These are phyloP conservation scores for Fraxinus angustifolia DNA, from an alignment of 305 asterid genomes.

Conservation along the genomic window DNA sequence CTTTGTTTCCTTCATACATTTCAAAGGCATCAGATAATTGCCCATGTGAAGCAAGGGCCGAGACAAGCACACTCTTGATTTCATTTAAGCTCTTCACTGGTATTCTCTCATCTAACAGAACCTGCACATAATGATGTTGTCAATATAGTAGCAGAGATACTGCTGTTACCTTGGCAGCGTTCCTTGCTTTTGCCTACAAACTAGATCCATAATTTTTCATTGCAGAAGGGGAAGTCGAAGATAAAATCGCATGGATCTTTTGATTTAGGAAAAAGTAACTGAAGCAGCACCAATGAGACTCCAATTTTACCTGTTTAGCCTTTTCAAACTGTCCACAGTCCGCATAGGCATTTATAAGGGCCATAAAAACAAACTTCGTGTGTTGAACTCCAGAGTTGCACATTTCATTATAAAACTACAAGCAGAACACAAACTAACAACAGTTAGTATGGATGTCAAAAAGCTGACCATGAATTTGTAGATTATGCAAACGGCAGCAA, in stretches of 20 bases:
- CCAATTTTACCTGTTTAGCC: conserved; percentile 66
- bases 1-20: conserved; percentile 64
- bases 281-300: conserved; percentile 18
- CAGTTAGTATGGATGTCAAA: conserved; percentile 23
- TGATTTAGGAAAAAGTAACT: conserved; percentile 10
- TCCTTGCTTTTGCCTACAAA: background rate
- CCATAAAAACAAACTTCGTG: conserved; percentile 67
- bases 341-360: conserved; percentile 85
- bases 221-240: background rate
- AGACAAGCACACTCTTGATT: conserved; percentile 63
- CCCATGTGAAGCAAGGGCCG: conserved; percentile 88
- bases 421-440: conserved; percentile 30
- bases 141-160: conserved; percentile 18
- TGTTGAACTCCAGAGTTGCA: conserved; percentile 42
- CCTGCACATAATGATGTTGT: conserved; percentile 39
- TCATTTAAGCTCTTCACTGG: conserved; percentile 57
- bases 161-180: background rate
- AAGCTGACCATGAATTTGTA: conserved; percentile 8
- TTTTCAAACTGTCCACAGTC: conserved; percentile 66
- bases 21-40: conserved; percentile 64
- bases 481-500: conserved; percentile 17
- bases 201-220: background rate
- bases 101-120: conserved; percentile 41
- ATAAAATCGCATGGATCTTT: conserved; percentile 6
- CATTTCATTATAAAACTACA: conserved; percentile 62